Base-by-base conservation (phyloP, 306 rosid species). In the Prunus padus region DNA sequence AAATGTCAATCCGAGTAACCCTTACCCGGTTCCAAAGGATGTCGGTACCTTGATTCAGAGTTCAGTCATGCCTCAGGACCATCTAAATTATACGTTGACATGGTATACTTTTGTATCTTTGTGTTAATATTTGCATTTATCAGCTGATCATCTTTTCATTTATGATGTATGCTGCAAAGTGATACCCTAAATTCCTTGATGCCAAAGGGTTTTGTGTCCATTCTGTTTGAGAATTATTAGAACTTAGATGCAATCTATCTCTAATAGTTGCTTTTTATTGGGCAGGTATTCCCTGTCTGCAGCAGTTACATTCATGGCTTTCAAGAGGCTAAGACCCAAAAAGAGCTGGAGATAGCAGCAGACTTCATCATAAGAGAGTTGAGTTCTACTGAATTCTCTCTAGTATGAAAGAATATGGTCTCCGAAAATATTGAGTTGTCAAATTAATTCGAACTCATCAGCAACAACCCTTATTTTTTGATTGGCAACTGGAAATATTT, bases 1-100 rank as follows among this genome's bases (percentile, higher is more conserved):
- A 77, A 84, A 90, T 84, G 84, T 90, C 81, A 89, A 84, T 82
- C 97, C 90, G 16, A 85, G 98, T 78, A 86, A 88, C 55, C 98
- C 96, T 37, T 95, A 95, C 67, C 98, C 98, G 14, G 19, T 95
- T 33, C 97, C 97, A 19, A 95, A 90, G 85, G 97, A 95, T 79
- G 87, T 86, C 74, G 86, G 85, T 85, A 62, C 93, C 72, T 84
- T 95, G 92, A 87, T 90, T 74, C 89, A 77, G 76, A 86, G 88
- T 77, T 95, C 98, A 0, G 96, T 90, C 74, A 95, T 90, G 98
- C 98, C 98, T 13, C 88, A 82, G 71, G 98, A 95, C 80, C 98
- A 95, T 72, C 84, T 95, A 59, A 92, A 92, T 84, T 95, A 95
- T 82, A 92, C 88, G 31, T 77, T 95, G 74, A 95, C 98, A 82